Percentiles rank a stretch among this genome's conserved stretches.
Evolutionary conservation across 495 filamentous ascomycete genomes (phyloP).

Genomic region (Tuber microsphaerosporum): DNA sequence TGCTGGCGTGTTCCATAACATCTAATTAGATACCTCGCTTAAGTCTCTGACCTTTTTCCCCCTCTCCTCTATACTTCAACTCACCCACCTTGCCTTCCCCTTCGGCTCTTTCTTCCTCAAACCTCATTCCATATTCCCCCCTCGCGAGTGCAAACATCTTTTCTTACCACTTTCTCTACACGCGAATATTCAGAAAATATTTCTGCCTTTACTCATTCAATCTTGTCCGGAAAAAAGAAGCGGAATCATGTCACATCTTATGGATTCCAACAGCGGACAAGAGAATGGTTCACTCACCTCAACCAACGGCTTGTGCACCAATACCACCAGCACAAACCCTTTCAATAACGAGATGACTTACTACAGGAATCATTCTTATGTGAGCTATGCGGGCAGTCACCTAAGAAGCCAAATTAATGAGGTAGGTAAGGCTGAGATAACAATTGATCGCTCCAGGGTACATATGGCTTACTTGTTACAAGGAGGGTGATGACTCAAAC

Average conservation of each 20-base stretch:
- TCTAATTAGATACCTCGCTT: too few relatives aligned
- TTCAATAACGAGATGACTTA: constrained; percentile 33
- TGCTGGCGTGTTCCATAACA: too few relatives aligned
- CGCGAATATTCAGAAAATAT: not conserved
- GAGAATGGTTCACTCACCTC: constrained; percentile 18
- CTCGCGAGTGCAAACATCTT: not conserved
- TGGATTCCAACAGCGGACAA: constrained; percentile 18
- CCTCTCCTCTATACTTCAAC: not conserved
- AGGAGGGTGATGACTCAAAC: constrained; percentile 32
- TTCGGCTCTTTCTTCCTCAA: not conserved
- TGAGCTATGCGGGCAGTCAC: constrained; percentile 20
- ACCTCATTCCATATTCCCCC: not conserved
- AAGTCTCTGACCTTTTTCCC: too few relatives aligned
- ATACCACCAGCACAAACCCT: constrained; percentile 20
- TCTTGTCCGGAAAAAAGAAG: not conserved
- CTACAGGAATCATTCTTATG: constrained; percentile 12
- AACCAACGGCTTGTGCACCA: constrained; percentile 16
- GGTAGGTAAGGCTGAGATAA: constrained; percentile 6
- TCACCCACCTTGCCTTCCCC: not conserved
- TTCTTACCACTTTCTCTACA: not conserved
- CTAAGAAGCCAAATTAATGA: constrained; percentile 18
- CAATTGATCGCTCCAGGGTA: not conserved
- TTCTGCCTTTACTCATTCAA: constrained; percentile 5
- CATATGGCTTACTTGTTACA: not conserved
- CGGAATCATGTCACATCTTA: constrained; percentile 6